phyloP scores from a whole-genome alignment of 2,329 filamentous ascomycete genomes.

The Graphiopsis chlorocephala region DNA sequence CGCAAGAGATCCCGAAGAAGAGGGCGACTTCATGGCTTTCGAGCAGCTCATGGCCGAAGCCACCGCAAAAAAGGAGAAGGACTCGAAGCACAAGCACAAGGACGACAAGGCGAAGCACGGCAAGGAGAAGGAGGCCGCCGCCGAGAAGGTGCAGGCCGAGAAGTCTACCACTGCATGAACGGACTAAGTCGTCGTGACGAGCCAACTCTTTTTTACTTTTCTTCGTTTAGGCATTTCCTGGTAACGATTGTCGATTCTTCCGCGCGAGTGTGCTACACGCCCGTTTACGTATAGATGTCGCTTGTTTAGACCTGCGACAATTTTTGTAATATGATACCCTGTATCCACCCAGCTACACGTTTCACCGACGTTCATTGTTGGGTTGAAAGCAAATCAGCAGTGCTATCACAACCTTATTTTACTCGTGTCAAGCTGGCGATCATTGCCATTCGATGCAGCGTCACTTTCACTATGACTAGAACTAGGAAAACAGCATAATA shows the following conservation, averaged over 20 bases:
- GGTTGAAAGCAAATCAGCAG: too few relatives aligned
- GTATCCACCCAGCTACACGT: neutral
- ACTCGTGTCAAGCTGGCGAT: too few relatives aligned
- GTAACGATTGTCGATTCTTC: slow-evolving; percentile 4
- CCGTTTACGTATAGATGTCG: slow-evolving; percentile 11
- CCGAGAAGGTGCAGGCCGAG: slow-evolving; percentile 11
- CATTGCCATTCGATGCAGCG: too few relatives aligned
- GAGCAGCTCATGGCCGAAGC: slow-evolving; percentile 97
- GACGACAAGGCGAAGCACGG: slow-evolving; percentile 53
- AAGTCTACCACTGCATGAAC: slow-evolving; percentile 11
- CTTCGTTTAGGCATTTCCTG: slow-evolving; percentile 5
- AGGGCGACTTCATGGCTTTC: slow-evolving; percentile 98
- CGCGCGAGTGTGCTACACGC: slow-evolving; percentile 5
- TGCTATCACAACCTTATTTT: too few relatives aligned
- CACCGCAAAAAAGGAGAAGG: slow-evolving; percentile 85
- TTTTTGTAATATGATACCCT: slow-evolving; percentile 14
- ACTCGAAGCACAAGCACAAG: slow-evolving; percentile 68
- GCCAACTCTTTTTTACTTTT: neutral
- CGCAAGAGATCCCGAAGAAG: slow-evolving; percentile 85
- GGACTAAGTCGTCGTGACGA: neutral
- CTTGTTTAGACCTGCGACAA: neutral
- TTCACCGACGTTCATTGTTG: neutral
- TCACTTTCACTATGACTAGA: too few relatives aligned
- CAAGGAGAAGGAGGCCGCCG: slow-evolving; percentile 37
- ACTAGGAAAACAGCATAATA: neutral